A percentile compares a stretch with the other conserved stretches of the same genome.
Conservation (phyloP, 1,139 yeast species). For the Yamadazyma mexicana region DNA sequence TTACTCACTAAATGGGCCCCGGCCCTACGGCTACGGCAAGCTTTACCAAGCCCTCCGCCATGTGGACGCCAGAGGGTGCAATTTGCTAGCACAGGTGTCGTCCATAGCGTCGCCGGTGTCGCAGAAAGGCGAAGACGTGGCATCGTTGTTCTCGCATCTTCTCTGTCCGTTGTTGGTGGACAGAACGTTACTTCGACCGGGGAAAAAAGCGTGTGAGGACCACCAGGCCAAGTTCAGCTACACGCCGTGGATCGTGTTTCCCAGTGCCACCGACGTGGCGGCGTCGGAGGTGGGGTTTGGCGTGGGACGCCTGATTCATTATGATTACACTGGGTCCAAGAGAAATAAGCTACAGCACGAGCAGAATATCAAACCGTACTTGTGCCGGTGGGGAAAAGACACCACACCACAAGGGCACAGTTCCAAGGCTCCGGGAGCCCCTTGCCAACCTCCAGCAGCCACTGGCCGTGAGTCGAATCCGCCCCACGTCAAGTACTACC, state of each 20-base stretch:
- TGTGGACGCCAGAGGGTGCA: constrained; percentile 23
- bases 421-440: too few species aligned
- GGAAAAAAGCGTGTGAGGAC: constrained; percentile 21
- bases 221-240: constrained; percentile 34
- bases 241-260: constrained; percentile 52
- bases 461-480: constrained; percentile 34
- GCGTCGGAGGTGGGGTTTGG: constrained; percentile 42
- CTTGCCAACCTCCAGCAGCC: constrained; percentile 7
- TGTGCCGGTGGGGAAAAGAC: constrained; percentile 24
- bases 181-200: constrained; percentile 28
- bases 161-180: constrained; percentile 44
- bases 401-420: too few species aligned
- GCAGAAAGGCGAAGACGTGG: constrained; percentile 26
- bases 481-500: constrained; percentile 42
- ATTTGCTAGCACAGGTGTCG: constrained; percentile 52
- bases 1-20: constrained; percentile 20
- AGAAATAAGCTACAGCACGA: constrained; percentile 26
- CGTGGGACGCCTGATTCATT: constrained; percentile 60
- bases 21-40: constrained; percentile 52
- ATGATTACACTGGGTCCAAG: constrained; percentile 30
- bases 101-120: constrained; percentile 59
- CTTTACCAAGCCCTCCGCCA: constrained; percentile 42
- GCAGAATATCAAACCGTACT: constrained; percentile 36
- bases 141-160: constrained; percentile 57
- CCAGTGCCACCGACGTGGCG: constrained; percentile 51